Evolutionary conservation across 2,329 filamentous ascomycete species (phyloP).

Genomic region (Myotisia sp.): DNA sequence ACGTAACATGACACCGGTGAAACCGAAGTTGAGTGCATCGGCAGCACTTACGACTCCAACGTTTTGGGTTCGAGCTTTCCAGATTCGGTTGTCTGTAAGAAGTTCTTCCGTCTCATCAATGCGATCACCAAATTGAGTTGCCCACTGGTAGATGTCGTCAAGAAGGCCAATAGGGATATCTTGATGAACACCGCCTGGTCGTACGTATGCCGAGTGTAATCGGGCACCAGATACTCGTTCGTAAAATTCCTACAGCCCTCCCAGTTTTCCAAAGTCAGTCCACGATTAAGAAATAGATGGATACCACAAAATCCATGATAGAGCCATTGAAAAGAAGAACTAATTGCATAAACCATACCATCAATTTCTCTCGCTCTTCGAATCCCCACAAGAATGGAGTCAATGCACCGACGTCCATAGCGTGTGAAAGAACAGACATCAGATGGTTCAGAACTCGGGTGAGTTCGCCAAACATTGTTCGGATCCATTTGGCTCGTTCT

Average conservation of each 20-base stretch:
- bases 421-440: conserved; percentile 94
- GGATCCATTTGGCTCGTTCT: conserved; percentile 89
- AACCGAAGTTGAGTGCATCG: conserved; percentile 93
- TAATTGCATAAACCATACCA: conserved; percentile 49
- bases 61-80: conserved; percentile 84
- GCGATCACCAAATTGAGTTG: conserved; percentile 94
- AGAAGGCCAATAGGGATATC: conserved; percentile 86
- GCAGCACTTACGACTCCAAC: conserved; percentile 81
- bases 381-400: conserved; percentile 99
- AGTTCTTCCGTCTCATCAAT: conserved; percentile 98
- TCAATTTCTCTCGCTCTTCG: conserved; percentile 98
- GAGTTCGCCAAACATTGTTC: conserved; percentile 89
- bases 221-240: conserved; percentile 96
- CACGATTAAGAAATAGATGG: background rate
- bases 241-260: conserved; percentile 72
- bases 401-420: conserved; percentile 96
- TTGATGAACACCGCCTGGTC: conserved; percentile 89
- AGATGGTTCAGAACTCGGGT: conserved; percentile 91
- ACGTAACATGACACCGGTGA: conserved; percentile 94
- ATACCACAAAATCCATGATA: no score
- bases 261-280: conserved; percentile 5
- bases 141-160: conserved; percentile 99
- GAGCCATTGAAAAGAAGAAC: background rate
- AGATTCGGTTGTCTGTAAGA: conserved; percentile 98
- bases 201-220: conserved; percentile 91